Conservation (phyloP, 1,284 basidiomycete species). For the Cryptococcus hybrid region DNA sequence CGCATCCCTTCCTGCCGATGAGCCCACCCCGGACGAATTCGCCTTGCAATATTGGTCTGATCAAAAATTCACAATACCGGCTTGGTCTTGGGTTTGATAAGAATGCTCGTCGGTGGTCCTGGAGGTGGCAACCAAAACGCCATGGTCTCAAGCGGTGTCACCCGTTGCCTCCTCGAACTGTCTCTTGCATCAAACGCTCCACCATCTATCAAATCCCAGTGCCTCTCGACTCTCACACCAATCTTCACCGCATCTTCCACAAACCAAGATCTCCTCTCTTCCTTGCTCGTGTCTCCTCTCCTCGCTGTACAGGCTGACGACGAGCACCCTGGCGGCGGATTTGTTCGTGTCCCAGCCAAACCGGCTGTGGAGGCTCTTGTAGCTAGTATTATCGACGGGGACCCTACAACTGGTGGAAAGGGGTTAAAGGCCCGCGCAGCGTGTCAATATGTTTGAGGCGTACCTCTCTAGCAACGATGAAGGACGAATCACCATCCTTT, state of each 20-base stretch:
- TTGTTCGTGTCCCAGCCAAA: slow-evolving; percentile 45
- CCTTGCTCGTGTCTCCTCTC: slow-evolving; percentile 50
- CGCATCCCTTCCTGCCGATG: slow-evolving; percentile 61
- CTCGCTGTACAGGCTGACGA: slow-evolving; percentile 49
- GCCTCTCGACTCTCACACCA: slow-evolving; percentile 74
- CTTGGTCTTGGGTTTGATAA: slow-evolving; percentile 71
- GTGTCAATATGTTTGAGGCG: slow-evolving; percentile 53
- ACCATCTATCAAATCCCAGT: slow-evolving; percentile 76
- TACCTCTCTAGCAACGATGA: slow-evolving; percentile 50
- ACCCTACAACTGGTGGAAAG: slow-evolving; percentile 35
- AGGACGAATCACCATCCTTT: slow-evolving; percentile 48
- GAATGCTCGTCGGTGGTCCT: slow-evolving; percentile 60
- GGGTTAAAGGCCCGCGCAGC: slow-evolving; percentile 50
- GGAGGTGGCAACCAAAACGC: slow-evolving; percentile 66
- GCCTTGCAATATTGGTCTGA: slow-evolving; percentile 95
- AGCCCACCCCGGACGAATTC: slow-evolving; percentile 81
- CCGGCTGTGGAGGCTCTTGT: slow-evolving; percentile 51
- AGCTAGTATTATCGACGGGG: slow-evolving; percentile 41
- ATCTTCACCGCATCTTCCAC: slow-evolving; percentile 51
- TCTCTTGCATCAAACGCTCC: slow-evolving; percentile 91
- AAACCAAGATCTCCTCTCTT: slow-evolving; percentile 56
- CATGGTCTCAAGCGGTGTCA: slow-evolving; percentile 60
- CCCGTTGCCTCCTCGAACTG: slow-evolving; percentile 81
- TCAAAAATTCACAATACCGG: slow-evolving; percentile 75
- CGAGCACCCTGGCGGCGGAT: slow-evolving; percentile 50